Evolutionary conservation across 2,329 filamentous ascomycete species (phyloP).

Genomic region (Pezicula neosporulosa): DNA sequence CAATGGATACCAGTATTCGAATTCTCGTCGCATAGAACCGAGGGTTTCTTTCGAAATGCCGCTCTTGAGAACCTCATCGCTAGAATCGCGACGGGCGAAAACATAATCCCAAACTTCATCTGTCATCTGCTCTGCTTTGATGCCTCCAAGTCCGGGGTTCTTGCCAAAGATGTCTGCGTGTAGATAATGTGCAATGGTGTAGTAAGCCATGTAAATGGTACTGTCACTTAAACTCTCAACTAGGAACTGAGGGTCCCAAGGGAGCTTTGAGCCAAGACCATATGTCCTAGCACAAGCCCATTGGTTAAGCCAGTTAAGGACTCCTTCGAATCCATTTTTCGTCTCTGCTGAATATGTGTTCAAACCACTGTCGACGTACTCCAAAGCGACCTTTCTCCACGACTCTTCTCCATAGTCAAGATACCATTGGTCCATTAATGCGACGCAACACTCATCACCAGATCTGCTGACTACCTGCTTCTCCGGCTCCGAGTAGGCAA

Average conservation of each 20-base stretch:
- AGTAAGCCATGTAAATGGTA: conserved; percentile 88
- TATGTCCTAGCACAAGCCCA: conserved; percentile 94
- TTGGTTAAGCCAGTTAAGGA: conserved; percentile 87
- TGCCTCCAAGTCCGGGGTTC: conserved; percentile 60
- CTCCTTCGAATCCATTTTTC: conserved; percentile 77
- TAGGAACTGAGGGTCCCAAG: conserved; percentile 87
- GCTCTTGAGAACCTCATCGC: conserved; percentile 62
- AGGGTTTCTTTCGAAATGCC: conserved; percentile 73
- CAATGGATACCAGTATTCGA: conserved; percentile 95
- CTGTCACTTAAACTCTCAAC: conserved; percentile 91
- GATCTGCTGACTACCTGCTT: conserved; percentile 84
- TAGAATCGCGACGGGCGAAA: conserved; percentile 72
- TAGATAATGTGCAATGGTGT: conserved; percentile 63
- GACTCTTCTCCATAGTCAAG: conserved; percentile 90
- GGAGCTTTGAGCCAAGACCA: conserved; percentile 88
- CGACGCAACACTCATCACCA: conserved; percentile 89
- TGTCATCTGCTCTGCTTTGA: conserved; percentile 82
- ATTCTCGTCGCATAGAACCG: conserved; percentile 81
- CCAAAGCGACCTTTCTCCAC: conserved; percentile 75
- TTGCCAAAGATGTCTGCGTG: conserved; percentile 86
- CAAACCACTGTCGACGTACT: conserved; percentile 68
- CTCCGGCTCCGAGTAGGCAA: conserved; percentile 92
- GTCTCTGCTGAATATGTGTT: conserved; percentile 80
- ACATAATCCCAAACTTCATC: conserved; percentile 97
- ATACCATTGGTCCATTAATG: conserved; percentile 96